A percentile compares a stretch with the other conserved stretches of the same genome.
Conservation (phyloP, 208 protist genomes). For the Trypanosoma lewisi region DNA sequence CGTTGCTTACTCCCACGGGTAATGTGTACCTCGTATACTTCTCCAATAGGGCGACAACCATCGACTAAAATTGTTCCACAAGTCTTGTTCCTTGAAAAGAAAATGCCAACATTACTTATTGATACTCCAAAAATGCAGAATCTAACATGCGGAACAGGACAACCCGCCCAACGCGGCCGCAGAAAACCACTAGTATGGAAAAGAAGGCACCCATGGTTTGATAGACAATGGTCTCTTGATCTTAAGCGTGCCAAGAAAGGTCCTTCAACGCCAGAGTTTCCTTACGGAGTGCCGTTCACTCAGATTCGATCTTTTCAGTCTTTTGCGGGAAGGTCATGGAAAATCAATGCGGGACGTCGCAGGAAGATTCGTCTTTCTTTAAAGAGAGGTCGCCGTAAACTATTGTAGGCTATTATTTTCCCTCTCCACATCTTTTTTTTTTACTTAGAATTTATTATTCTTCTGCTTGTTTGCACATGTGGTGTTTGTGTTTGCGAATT, state of each 20-base stretch:
- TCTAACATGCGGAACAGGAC: conserved; percentile 70
- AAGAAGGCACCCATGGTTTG: conserved; percentile 90
- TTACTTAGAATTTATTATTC: conserved; percentile 15
- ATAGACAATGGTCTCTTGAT: conserved; percentile 85
- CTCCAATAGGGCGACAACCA: too few relatives aligned
- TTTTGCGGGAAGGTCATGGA: conserved; percentile 80
- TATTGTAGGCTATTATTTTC: conserved; percentile 48
- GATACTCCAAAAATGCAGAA: conserved; percentile 46
- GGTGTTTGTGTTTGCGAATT: neutral
- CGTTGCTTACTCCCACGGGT: conserved; percentile 45
- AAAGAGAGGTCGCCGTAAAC: conserved; percentile 82
- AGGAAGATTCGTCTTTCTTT: conserved; percentile 86
- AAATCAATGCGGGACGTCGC: conserved; percentile 84
- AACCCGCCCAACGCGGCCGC: conserved; percentile 78
- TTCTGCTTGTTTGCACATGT: conserved; percentile 3
- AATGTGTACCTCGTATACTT: conserved; percentile 52
- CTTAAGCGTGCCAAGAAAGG: conserved; percentile 79
- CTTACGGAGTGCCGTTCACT: conserved; percentile 83
- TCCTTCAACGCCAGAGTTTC: conserved; percentile 80
- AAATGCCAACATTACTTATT: conserved; percentile 74
- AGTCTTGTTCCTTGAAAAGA: conserved; percentile 31
- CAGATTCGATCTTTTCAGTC: conserved; percentile 86
- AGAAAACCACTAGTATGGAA: conserved; percentile 86
- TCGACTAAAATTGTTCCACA: neutral
- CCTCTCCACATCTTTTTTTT: neutral